Base-by-base conservation (phyloP, 1,139 yeast species). In the Taphrina flavorubra region DNA sequence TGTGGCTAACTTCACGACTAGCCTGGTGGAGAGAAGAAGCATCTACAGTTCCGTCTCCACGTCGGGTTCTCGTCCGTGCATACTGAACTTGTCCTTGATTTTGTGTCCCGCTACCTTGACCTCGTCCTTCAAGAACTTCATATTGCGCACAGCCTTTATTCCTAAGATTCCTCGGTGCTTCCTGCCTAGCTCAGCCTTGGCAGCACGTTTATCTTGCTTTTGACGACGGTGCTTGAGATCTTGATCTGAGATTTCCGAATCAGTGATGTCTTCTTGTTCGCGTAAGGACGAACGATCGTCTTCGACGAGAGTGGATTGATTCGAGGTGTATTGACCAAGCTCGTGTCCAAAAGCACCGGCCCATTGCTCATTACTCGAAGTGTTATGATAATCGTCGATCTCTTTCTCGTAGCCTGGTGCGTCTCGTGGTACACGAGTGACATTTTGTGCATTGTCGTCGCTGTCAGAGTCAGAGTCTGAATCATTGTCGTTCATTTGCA, bases 21-120 rank as follows among this genome's bases (percentile, higher is more conserved):
- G 42, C 14, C 42, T 39, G 42, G 14, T 39, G 42, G 6, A 39
- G 42, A 39, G 14, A 39, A 39, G 31, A 25, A 25, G 31, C 2
- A 39, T 39, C 42, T 46, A 64, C n/a, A 65, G 8, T 46, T 65
- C 68, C 14, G 64, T 57, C 53, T 65, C 68, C 2, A 65, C 68
- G 25, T 49, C 69, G 6, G 69, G 69, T 37, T 59, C 42, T 14
- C 69, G 51, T 25, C 65, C 69, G n/a, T 65, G 63, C 61, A 65
- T 51, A 36, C 63, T 53, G 56, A 65, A 60, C 31, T 49, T 61
- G 44, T 36, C 60, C 20, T 42, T 58, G 51, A 65, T 25, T 40
- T 65, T 57, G 53, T 65, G 58, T 2, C 63, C 63, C 14, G 47
- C 62, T 16, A 65, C 68, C 34, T 65, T 65, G 42, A 57, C 56